These are phyloP conservation scores for Fremontodendron californicum DNA, from an alignment of 345 rosid genomes.

Conservation along the genomic window DNA sequence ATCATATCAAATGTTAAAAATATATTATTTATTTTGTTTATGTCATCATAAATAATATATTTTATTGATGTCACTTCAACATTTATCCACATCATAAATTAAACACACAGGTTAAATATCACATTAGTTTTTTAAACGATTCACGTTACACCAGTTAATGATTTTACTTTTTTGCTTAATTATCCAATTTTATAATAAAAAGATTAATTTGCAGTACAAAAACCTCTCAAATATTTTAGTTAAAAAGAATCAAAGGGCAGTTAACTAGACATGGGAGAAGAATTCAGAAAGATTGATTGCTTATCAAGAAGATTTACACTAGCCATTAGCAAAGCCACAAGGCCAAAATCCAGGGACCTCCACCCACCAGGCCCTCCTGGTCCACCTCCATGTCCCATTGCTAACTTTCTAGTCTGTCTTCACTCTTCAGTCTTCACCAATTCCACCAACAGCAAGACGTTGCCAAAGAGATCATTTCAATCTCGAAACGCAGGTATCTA, in stretches of 20 bases:
- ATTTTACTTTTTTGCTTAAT: no score
- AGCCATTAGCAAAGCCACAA: slow-evolving; percentile 43
- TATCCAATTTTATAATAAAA: no score
- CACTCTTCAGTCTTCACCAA: not conserved
- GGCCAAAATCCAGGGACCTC: slow-evolving; percentile 25
- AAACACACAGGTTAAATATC: no score
- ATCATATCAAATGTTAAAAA: no score
- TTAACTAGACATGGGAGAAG: not conserved
- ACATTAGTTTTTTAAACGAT: no score
- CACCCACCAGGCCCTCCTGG: slow-evolving; percentile 7
- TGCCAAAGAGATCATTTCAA: not conserved
- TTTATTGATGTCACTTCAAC: no score
- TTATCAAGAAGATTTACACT: slow-evolving; percentile 50
- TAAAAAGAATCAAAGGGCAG: not conserved
- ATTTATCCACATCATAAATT: no score
- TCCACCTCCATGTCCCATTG: slow-evolving; percentile 28
- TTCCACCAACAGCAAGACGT: not conserved
- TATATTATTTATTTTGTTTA: no score
- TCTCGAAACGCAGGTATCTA: not conserved
- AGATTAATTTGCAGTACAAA: no score
- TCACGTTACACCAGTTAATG: no score
- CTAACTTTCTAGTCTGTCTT: not conserved
- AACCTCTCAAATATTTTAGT: not conserved
- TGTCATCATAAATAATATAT: no score
- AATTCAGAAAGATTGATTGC: not conserved